These are phyloP conservation scores for Globisporangium cylindrosporum DNA, from an alignment of 352 stramenopile species.

Conservation along the genomic window DNA sequence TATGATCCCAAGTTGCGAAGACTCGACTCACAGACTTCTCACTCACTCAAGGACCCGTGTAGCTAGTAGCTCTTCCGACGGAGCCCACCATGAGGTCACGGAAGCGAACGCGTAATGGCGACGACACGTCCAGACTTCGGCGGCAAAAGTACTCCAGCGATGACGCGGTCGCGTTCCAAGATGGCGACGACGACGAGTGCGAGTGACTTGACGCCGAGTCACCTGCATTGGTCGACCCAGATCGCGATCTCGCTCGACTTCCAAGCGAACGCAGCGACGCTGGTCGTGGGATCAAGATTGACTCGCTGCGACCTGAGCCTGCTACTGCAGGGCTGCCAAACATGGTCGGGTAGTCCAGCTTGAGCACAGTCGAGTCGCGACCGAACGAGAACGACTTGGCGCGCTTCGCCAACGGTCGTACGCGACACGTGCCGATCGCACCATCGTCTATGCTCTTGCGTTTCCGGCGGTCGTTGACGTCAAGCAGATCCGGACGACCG, in stretches of 20 bases:
- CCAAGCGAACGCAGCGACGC: conserved; percentile 7
- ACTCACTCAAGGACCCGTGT: conserved; percentile 28
- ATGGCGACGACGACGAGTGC: conserved; percentile 54
- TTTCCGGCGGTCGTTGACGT: conserved; percentile 49
- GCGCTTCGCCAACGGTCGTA: conserved; percentile 56
- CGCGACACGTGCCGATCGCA: conserved; percentile 25
- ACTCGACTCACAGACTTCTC: not conserved
- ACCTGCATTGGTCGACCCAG: not conserved
- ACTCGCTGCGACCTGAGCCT: conserved; percentile 25
- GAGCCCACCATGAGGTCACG: conserved; percentile 65
- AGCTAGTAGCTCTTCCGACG: conserved; percentile 42
- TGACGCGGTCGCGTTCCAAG: conserved; percentile 30
- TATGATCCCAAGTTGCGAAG: not conserved
- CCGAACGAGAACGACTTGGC: conserved; percentile 45
- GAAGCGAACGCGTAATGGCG: conserved; percentile 50
- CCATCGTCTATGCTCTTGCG: conserved; percentile 47
- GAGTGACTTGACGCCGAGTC: conserved; percentile 20
- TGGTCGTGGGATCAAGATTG: conserved; percentile 51
- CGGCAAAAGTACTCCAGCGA: conserved; percentile 62
- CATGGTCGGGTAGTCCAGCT: conserved; percentile 13
- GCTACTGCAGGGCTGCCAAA: conserved; percentile 4
- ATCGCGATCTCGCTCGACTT: conserved; percentile 5
- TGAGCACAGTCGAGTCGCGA: conserved; percentile 22
- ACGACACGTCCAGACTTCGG: conserved; percentile 67
- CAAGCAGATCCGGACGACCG: conserved; percentile 20